A percentile compares a stretch with the other conserved stretches of the same genome.
Evolutionary conservation across 345 rosid genomes (phyloP).

Genomic region (Melastoma malabathricum): DNA sequence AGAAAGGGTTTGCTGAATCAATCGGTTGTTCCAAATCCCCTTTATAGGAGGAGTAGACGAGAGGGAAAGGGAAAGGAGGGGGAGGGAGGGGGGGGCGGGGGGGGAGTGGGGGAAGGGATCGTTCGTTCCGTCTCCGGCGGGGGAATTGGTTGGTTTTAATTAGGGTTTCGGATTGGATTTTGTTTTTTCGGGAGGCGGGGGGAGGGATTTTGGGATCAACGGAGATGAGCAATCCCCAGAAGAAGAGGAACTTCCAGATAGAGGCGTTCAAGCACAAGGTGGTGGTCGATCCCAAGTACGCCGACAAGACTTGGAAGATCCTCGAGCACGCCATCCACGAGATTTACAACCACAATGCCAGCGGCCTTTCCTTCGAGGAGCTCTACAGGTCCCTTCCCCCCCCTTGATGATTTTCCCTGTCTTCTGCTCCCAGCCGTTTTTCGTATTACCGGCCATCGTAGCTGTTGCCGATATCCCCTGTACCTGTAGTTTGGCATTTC

Average conservation of each 20-base stretch:
- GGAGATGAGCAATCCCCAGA: conserved; percentile 75
- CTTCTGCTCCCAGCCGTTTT: too few species aligned
- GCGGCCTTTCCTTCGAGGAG: conserved; percentile 96
- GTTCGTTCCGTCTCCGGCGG: too few species aligned
- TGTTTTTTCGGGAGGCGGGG: too few species aligned
- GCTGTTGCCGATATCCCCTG: not conserved
- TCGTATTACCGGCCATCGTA: not conserved
- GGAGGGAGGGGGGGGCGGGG: too few species aligned
- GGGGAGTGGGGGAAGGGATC: too few species aligned
- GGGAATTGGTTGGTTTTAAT: too few species aligned
- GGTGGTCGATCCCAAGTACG: conserved; percentile 94
- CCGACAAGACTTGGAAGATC: conserved; percentile 95
- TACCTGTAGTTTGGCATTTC: not conserved
- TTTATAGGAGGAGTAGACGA: too few species aligned
- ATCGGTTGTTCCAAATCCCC: too few species aligned
- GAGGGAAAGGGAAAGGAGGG: too few species aligned
- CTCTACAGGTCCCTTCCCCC: conserved; percentile 55
- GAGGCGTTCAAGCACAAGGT: conserved; percentile 98
- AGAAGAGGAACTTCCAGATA: conserved; percentile 93
- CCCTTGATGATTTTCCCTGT: not conserved
- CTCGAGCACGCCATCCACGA: conserved; percentile 95
- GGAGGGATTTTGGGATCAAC: conserved; percentile 66
- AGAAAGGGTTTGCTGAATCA: too few species aligned
- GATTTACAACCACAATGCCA: conserved; percentile 98
- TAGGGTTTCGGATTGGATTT: too few species aligned